Conservation (phyloP, 805 yeast species). For the Cyberlindnera japonica region DNA sequence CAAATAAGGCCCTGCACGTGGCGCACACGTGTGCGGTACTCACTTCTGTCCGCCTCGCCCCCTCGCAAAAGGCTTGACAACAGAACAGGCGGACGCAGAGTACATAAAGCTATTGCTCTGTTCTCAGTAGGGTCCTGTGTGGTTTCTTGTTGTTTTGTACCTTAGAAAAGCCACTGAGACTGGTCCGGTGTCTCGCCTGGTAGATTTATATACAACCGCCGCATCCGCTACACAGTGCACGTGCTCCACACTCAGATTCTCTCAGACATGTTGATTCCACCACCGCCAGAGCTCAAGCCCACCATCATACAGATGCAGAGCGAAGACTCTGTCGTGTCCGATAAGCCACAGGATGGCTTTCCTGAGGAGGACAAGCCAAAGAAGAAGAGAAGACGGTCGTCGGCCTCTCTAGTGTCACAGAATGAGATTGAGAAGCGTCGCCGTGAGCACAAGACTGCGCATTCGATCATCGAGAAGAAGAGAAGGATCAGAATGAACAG, state of each 20-base stretch:
- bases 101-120: no score
- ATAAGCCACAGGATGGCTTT: conserved; percentile 8
- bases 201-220: no score
- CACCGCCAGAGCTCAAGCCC: conserved; percentile 46
- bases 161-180: no score
- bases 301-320: conserved; percentile 42
- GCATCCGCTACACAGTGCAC: no score
- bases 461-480: conserved; percentile 76
- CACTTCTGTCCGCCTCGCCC: no score
- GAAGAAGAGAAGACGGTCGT: conserved; percentile 26
- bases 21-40: conserved; percentile 19
- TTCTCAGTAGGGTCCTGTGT: no score
- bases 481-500: conserved; percentile 75
- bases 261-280: conserved; percentile 30
- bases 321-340: conserved; percentile 9
- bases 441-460: conserved; percentile 53
- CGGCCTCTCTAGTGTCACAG: conserved; percentile 24
- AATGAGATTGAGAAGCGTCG: conserved; percentile 37
- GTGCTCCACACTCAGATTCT: not conserved
- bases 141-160: no score
- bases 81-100: no score
- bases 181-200: not conserved
- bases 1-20: conserved; percentile 15
- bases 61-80: no score
- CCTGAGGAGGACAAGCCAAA: conserved; percentile 14